A percentile compares a stretch with the other conserved stretches of the same genome.
These are phyloP conservation scores for Papiliotrema fonsecae DNA, from an alignment of 1,284 basidiomycete genomes.

Conservation along the genomic window DNA sequence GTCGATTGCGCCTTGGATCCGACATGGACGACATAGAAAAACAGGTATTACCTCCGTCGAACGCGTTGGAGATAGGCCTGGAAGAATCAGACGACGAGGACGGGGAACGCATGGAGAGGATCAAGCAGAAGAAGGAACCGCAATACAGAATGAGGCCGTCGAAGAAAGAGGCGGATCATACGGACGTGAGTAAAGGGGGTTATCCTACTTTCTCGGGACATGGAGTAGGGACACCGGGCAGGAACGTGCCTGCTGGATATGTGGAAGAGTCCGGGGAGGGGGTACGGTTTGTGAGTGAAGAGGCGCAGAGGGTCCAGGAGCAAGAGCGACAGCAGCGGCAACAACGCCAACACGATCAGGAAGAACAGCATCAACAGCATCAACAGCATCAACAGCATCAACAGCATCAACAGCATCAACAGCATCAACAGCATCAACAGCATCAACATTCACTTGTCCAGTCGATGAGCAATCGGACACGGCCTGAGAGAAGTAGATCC, in stretches of 20 bases:
- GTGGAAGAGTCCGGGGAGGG: constrained; percentile 18
- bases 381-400: no score
- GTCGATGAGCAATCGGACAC: no score
- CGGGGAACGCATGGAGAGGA: constrained; percentile 2
- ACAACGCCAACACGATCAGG: not conserved
- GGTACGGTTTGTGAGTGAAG: constrained; percentile 15
- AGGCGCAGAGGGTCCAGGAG: constrained; percentile 2
- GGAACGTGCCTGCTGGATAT: constrained; percentile 24
- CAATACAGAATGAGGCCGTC: constrained; percentile 3
- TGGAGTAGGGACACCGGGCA: constrained; percentile 15
- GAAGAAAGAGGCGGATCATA: not conserved
- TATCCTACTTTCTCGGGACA: constrained; percentile 35
- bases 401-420: no score
- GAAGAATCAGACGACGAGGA: constrained; percentile 12
- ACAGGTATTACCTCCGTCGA: constrained; percentile 5
- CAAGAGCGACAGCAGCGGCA: not conserved
- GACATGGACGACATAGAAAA: constrained; percentile 1
- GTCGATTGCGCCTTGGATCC: not conserved
- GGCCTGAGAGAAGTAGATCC: no score
- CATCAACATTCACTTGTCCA: no score
- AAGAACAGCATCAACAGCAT: not conserved
- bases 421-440: no score
- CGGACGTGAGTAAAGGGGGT: constrained; percentile 26
- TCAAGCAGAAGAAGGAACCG: not conserved
- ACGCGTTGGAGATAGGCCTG: constrained; percentile 17